Percentiles rank a stretch among this genome's conserved stretches.
Conservation (phyloP, 495 filamentous ascomycete species). For the Neurospora sublineolata region DNA sequence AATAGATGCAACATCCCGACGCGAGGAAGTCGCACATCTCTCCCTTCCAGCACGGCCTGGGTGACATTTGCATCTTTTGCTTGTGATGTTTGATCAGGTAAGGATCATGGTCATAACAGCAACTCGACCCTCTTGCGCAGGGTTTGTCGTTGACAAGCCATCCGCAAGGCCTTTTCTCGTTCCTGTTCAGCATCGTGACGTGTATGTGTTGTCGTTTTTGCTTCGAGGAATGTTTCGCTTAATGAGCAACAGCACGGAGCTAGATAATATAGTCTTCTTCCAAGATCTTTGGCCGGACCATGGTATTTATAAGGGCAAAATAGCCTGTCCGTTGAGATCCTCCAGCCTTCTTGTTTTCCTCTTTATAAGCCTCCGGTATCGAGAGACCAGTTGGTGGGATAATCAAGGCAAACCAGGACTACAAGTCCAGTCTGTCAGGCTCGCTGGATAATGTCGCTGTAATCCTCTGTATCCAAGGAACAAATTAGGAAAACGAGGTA, state of each 20-base stretch:
- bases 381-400: not conserved
- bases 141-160: not conserved
- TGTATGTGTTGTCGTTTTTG: not conserved
- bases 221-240: not conserved
- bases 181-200: not conserved
- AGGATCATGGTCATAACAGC: not conserved
- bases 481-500: not conserved
- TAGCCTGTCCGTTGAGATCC: not conserved
- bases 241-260: not conserved
- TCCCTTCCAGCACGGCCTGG: not conserved
- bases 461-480: not conserved
- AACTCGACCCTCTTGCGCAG: not conserved
- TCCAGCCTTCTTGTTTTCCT: not conserved
- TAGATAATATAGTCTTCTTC: not conserved
- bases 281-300: not conserved
- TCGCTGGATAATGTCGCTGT: not conserved
- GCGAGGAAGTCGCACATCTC: not conserved
- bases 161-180: not conserved
- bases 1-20: constrained; percentile 1
- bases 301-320: not conserved
- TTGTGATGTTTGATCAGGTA: not conserved
- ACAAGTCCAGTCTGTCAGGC: not conserved
- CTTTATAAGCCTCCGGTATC: not conserved
- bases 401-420: not conserved
- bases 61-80: not conserved